Percentiles rank a stretch among this genome's conserved stretches.
Conservation (phyloP, 495 filamentous ascomycete genomes). For the Amphirosellinia nigrospora region DNA sequence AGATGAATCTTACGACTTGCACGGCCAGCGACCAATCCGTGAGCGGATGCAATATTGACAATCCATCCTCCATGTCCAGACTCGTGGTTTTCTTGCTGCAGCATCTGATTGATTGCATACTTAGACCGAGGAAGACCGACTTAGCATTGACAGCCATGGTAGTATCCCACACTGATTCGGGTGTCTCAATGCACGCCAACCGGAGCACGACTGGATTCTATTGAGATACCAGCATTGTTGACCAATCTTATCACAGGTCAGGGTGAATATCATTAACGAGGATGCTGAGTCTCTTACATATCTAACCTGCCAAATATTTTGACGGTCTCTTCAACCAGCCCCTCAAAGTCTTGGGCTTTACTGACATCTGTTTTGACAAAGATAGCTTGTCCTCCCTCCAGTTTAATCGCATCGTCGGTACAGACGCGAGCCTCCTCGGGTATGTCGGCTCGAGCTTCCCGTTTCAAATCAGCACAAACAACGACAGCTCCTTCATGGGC, state of each 20-base stretch:
- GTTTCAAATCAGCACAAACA: slow-evolving; percentile 55
- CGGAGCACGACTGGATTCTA: not conserved
- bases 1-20: slow-evolving; percentile 21
- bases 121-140: slow-evolving; percentile 58
- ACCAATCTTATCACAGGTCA: not conserved
- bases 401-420: slow-evolving; percentile 51
- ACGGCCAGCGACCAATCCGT: slow-evolving; percentile 49
- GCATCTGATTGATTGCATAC: slow-evolving; percentile 58
- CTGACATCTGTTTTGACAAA: slow-evolving; percentile 58
- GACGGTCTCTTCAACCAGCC: not conserved
- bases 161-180: slow-evolving; percentile 50
- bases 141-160: slow-evolving; percentile 54
- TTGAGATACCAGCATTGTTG: slow-evolving; percentile 10
- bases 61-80: slow-evolving; percentile 62
- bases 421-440: slow-evolving; percentile 41
- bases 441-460: slow-evolving; percentile 34
- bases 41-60: slow-evolving; percentile 57
- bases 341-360: slow-evolving; percentile 52
- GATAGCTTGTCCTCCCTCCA: slow-evolving; percentile 47
- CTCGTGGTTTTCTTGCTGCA: slow-evolving; percentile 51
- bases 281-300: not conserved
- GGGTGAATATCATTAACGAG: not conserved
- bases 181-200: slow-evolving; percentile 53
- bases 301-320: not conserved
- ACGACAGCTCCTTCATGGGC: slow-evolving; percentile 53